Percentiles rank a stretch among this genome's conserved stretches.
phyloP scores from a whole-genome alignment of 2,329 filamentous ascomycete species.

The Cryphonectria radicalis region DNA sequence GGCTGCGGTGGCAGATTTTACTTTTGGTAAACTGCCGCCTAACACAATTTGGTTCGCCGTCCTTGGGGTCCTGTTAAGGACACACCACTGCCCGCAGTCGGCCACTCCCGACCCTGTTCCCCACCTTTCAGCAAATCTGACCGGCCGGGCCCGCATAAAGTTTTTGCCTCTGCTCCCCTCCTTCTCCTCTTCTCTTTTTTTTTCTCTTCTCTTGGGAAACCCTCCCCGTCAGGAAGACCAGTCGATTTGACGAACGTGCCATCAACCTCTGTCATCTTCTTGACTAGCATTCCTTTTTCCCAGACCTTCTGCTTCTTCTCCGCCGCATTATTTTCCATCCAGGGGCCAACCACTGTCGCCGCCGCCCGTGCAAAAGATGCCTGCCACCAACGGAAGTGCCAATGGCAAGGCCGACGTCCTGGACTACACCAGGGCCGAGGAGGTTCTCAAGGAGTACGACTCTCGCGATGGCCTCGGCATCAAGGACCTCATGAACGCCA shows the following conservation, averaged over 20 bases:
- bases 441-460: conserved; percentile 81
- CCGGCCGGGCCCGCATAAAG: conserved; percentile 13
- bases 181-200: conserved; percentile 16
- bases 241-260: conserved; percentile 21
- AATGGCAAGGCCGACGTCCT: conserved; percentile 63
- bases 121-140: conserved; percentile 10
- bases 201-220: conserved; percentile 29
- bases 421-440: conserved; percentile 76
- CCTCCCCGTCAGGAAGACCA: conserved; percentile 30
- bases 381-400: conserved; percentile 69
- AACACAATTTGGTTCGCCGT: background rate
- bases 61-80: background rate
- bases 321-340: background rate
- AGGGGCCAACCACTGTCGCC: conserved; percentile 33
- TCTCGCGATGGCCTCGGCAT: conserved; percentile 85
- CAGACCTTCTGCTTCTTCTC: background rate
- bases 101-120: conserved; percentile 4
- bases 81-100: background rate
- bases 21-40: background rate
- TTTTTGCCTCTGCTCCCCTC: conserved; percentile 17
- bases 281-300: conserved; percentile 19
- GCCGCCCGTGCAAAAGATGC: conserved; percentile 57
- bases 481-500: conserved; percentile 85
- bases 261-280: conserved; percentile 25
- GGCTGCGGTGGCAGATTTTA: background rate